Evolutionary conservation across 1,139 yeast genomes (phyloP), one percentile per base, ranked within the genome.

Genomic region (Kodamaea sp.): DNA sequence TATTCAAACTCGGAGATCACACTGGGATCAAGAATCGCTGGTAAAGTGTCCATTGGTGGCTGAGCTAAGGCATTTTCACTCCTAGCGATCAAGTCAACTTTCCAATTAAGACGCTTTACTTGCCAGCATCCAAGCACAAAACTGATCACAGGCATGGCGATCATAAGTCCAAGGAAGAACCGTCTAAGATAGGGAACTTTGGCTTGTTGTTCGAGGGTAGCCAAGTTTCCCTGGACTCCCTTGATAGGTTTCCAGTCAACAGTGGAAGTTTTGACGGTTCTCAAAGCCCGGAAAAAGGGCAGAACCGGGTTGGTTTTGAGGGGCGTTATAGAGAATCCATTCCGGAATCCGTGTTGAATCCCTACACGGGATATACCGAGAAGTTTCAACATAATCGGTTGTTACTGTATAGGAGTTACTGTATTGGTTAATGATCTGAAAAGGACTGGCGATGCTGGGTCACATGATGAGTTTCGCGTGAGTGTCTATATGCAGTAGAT

Each of bases 91-190:
- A 92, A 68, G 36, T 80, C 77, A n/a, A 80, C 82, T 58, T 94
- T 94, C 98, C 98, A 92, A 41, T 78, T 69, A 36, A 92, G 65
- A 44, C 99, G 70, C 49, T 78, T 68, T 26, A 87, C 81, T 62
- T 92, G 99, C 99, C 98, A 92, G 38, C 94, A 78, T 2, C 98
- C 98, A 31, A 92, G 66, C 23, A 80, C 83, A 55, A 92, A 87
- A 7, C 96, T 78, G 1, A 89, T 72, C 0, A 89, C 71, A 0
- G 99, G 99, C 85, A 95, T 92, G 15, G 92, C 78, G 27, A 87
- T 61, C 74, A 84, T 68, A 18, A 83, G 58, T 0, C 79, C 76
- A 31, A 83, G 57, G 14, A 82, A 70, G 23, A 80, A 66, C 27
- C 63, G 63, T 39, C 82, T 65, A 19, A 78, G 65, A 10, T 57